Evolutionary conservation across 2,329 filamentous ascomycete genomes (phyloP), one percentile per base, ranked within the genome.

Genomic region (Talaromyces sp.): DNA sequence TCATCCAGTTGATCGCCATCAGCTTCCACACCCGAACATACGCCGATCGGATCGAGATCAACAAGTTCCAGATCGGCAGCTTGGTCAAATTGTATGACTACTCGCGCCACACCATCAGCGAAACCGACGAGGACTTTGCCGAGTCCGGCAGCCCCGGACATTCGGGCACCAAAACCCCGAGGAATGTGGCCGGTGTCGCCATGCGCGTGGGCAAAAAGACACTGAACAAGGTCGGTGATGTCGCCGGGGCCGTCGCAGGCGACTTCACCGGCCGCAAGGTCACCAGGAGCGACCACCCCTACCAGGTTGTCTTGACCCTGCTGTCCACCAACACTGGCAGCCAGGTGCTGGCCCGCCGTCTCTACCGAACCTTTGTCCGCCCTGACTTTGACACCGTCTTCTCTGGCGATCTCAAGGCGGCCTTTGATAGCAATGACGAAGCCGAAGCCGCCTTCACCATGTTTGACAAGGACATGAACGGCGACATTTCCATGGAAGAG

Each of bases 381-480:
- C 84, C 87, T 9, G 90, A 85, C 2, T 86, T 85, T 13, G 89
- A 96, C 19, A 91, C 89, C 0, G 87, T 97, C 5, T 83, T 86
- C 21, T 82, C 88, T 0, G 90, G 92, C 9, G 93, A 97, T 69
- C 76, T 98, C 58, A 87, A 86, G 63, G 79, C 83, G 11, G 92
- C 90, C 0, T 97, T 96, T 67, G 84, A 89, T 10, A 89, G 88
- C 26, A 83, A 88, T 19, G 93, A 97, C 14, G 93, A 97, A 71
- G 91, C 92, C 0, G 89, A 95, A 58, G 89, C 89, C 2, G 93
- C 93, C 0, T 97, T 98, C 69, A 81, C 82, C 67, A 93, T 97
- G 81, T 97, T 97, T 67, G 93, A 98, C 77, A 96, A 95, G 71
- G 93, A 98, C 69, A 86, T 97, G 79, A 98, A 98, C 65, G 93